Base-by-base conservation (phyloP, 2,329 filamentous ascomycete species). In the Aspergillus sp. region DNA sequence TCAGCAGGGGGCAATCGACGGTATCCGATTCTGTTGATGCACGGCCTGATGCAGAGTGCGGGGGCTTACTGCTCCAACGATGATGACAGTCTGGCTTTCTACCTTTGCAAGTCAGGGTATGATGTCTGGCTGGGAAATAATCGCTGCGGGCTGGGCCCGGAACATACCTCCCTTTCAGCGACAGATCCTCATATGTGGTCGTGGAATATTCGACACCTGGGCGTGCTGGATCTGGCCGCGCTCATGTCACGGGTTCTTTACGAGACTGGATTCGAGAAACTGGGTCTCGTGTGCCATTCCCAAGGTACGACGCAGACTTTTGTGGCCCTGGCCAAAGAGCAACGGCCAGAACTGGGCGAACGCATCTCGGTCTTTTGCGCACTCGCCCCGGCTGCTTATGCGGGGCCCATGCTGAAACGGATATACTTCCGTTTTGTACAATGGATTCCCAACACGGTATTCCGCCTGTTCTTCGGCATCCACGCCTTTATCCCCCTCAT, bases 101-200 rank as follows among this genome's bases (percentile, higher is more conserved):
- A 85, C 72, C 82, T 97, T 6, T 90, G 87, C 67, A 95, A 95
- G 68, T 83, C 86, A 0, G 90, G 90, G 1, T 96, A 89, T 67
- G 91, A 97, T 65, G 88, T 97, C 35, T 97, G 90, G 90, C 76
- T 96, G 13, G 91, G 91, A 4, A 95, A 95, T 70, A 96, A 95
- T 63, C 80, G 91, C 17, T 95, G 90, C 62, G 90, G 90, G 1
- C 89, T 93, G 67, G 74, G 79, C 0, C 90, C 91, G 0, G 80
- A 83, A 54, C 91, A 97, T 62, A 79, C 77, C 2, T 69, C 84
- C 19, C 78, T 96, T 35, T 70, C 80, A 2, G 83, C 86, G 55
- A 73, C 73, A 3, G 91, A 97, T 61, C 90, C 91, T 1, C 81
- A 90, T 25, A 94, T 96, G 88, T 96, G 91, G 91, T 83, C 84